Evolutionary conservation across 2,329 filamentous ascomycete genomes (phyloP).

Genomic region (Cercospora brassicicola): DNA sequence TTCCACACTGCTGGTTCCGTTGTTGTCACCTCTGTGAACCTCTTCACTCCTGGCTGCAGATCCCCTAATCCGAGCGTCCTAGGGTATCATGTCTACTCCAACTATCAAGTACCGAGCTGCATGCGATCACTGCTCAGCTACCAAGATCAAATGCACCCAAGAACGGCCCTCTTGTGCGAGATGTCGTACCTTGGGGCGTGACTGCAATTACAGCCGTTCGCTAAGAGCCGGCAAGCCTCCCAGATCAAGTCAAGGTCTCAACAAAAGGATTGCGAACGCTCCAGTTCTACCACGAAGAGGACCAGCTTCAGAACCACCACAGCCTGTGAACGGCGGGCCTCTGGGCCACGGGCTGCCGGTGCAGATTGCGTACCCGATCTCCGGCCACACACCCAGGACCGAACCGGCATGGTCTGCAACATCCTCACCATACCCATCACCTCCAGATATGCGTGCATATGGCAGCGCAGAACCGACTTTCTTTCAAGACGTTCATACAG

Average conservation of each 20-base stretch:
- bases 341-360: slow-evolving; percentile 1
- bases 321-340: neutral
- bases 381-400: slow-evolving; percentile 6
- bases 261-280: slow-evolving; percentile 21
- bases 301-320: slow-evolving; percentile 4
- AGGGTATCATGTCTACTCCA: slow-evolving; percentile 6
- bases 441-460: slow-evolving; percentile 18
- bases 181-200: slow-evolving; percentile 24
- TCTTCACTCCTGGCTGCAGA: neutral
- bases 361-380: neutral
- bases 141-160: slow-evolving; percentile 30
- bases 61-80: neutral
- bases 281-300: slow-evolving; percentile 23
- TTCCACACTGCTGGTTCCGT: neutral
- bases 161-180: slow-evolving; percentile 25
- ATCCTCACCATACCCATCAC: slow-evolving; percentile 20
- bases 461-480: slow-evolving; percentile 13
- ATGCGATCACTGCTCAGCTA: slow-evolving; percentile 28
- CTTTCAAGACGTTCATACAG: slow-evolving; percentile 16
- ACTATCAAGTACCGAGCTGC: slow-evolving; percentile 28
- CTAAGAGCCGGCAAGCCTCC: slow-evolving; percentile 27
- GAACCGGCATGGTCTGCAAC: slow-evolving; percentile 17
- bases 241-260: slow-evolving; percentile 25
- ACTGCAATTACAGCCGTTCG: slow-evolving; percentile 29
- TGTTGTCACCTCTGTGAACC: neutral